Base-by-base conservation (phyloP, 1,139 yeast species). In the Taphrina wiesneri region DNA sequence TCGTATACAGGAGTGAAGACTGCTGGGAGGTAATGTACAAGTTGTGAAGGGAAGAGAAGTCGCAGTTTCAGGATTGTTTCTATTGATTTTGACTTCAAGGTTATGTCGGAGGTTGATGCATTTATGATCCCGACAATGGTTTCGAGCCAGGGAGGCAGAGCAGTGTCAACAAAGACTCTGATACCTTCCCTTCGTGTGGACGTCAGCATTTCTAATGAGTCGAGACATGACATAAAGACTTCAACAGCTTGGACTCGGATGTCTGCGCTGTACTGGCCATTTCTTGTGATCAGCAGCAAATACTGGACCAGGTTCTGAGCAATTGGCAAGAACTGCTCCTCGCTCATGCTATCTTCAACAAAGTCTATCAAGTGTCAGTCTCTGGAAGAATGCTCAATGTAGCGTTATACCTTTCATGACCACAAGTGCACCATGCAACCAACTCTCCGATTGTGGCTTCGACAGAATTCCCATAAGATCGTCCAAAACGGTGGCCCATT, bases 71-170 rank as follows among this genome's bases (percentile, higher is more conserved):
- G 17, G 53, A 62, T 34, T n/a, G 65, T 62, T 23, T 45, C 60
- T 43, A 62, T 43, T 7, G 65, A 36, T 9, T 53, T 56, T 9
- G 47, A 30, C 26, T 62, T 53, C 34, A 52, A 47, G 45, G 43
- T 51, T 15, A 32, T 25, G 28, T 43, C 49, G 28, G 54, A 19
- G 13, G 41, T 25, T n/a, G 30, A 11, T 1, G 41, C n/a, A 30
- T 21, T 36, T 17, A 65, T 43, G 39, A 56, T 54, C 5, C 25
- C 36, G 17, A 47, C 45, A 19, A 65, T 60, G 59, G 68, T 39
- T 47, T 67, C 60, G 34, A 67, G 63, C 69, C 69, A 67, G 13
- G 69, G 68, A 21, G 68, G 67, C 2, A 67, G 45, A 4, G 67
- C 53, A 34, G 39, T 41, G 4, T 59, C 61, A 43, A 57, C 61